Conservation (phyloP, 345 rosid species). For the Crucihimalaya himalaica region DNA sequence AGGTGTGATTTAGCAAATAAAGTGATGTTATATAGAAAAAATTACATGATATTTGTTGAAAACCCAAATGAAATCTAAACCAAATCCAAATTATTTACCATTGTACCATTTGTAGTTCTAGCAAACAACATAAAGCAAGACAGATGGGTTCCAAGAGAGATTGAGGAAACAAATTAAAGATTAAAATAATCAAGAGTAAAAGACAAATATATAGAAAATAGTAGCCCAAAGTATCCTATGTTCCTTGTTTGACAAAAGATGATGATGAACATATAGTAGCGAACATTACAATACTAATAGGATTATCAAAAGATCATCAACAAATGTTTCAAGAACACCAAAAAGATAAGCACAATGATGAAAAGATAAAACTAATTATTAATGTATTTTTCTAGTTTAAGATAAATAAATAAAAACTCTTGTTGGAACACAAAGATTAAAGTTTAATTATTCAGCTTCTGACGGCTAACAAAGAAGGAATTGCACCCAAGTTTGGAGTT, state of each 20-base stretch:
- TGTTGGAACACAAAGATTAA: conserved; percentile 17
- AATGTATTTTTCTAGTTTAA: conserved; percentile 10
- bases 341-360: conserved; percentile 13
- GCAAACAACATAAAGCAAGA: conserved; percentile 14
- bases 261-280: neutral
- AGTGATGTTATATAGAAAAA: neutral
- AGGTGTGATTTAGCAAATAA: neutral
- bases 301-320: conserved; percentile 1
- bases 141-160: neutral
- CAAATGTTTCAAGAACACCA: conserved; percentile 15
- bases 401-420: neutral
- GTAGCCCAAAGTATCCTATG: conserved; percentile 4
- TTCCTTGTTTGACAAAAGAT: neutral
- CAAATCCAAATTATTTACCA: neutral
- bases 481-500: conserved; percentile 55
- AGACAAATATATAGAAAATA: conserved; percentile 14
- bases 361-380: conserved; percentile 12
- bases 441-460: conserved; percentile 40
- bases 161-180: neutral
- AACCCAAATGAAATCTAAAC: neutral
- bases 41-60: neutral
- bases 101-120: neutral
- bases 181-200: conserved; percentile 6
- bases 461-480: conserved; percentile 77
- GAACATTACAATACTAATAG: neutral